Conservation (phyloP, 352 stramenopile genomes). For the Phytophthora sansomeana region DNA sequence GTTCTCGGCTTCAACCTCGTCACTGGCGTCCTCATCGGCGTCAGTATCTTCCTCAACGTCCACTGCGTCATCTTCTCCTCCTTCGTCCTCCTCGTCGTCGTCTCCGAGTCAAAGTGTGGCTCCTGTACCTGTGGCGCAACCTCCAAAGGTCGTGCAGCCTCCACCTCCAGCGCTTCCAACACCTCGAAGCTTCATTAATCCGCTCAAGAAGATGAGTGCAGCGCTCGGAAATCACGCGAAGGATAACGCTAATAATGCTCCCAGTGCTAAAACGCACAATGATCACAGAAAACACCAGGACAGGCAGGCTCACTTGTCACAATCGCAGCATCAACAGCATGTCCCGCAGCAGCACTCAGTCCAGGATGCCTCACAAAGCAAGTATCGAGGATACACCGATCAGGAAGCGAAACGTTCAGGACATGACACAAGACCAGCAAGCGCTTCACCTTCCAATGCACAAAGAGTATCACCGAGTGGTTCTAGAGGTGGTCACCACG, state of each 20-base stretch:
- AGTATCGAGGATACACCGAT: slow-evolving; percentile 41
- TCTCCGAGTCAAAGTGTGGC: slow-evolving; percentile 13
- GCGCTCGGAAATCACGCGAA: slow-evolving; percentile 51
- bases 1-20: slow-evolving; percentile 34
- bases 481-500: slow-evolving; percentile 24
- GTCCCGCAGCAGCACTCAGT: slow-evolving; percentile 22
- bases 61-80: slow-evolving; percentile 28
- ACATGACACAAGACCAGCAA: slow-evolving; percentile 42
- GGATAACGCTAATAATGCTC: slow-evolving; percentile 44
- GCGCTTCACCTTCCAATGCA: slow-evolving; percentile 13
- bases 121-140: slow-evolving; percentile 19
- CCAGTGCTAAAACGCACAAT: slow-evolving; percentile 47
- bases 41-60: slow-evolving; percentile 37
- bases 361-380: slow-evolving; percentile 29
- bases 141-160: slow-evolving; percentile 34
- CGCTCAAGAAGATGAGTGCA: slow-evolving; percentile 69
- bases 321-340: slow-evolving; percentile 27
- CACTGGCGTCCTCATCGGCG: slow-evolving; percentile 36
- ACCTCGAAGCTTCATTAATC: slow-evolving; percentile 60
- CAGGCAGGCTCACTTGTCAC: slow-evolving; percentile 34
- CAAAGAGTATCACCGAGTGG: slow-evolving; percentile 28
- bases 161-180: slow-evolving; percentile 29
- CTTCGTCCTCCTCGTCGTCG: slow-evolving; percentile 18
- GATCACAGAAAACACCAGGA: slow-evolving; percentile 39
- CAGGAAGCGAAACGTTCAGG: slow-evolving; percentile 48